Conservation (phyloP, 768 basidiomycete genomes). For the Mycena latifolia region DNA sequence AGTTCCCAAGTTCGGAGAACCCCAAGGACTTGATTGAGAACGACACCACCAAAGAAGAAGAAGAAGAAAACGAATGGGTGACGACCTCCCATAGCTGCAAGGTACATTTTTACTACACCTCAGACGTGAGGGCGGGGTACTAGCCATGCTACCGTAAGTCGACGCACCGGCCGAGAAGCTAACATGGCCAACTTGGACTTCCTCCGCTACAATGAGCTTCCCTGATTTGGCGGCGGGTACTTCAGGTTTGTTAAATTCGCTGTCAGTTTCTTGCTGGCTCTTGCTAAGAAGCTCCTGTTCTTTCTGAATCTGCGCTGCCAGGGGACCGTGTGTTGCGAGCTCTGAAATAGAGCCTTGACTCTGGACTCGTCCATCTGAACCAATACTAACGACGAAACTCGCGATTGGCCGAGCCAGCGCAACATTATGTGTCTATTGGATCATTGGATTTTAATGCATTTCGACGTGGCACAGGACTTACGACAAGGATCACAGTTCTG, state of each 20-base stretch:
- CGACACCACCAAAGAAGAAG: slow-evolving; percentile 19
- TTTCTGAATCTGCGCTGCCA: slow-evolving; percentile 49
- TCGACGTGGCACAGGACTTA: slow-evolving; percentile 47
- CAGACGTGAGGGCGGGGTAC: too few species aligned
- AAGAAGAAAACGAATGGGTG: slow-evolving; percentile 26
- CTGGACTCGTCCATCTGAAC: slow-evolving; percentile 52
- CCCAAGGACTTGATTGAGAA: slow-evolving; percentile 13
- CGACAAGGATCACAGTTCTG: slow-evolving; percentile 90
- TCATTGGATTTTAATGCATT: neutral
- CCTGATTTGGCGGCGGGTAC: too few species aligned
- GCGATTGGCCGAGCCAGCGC: slow-evolving; percentile 53
- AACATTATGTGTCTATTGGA: slow-evolving; percentile 61
- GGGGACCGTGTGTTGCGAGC: slow-evolving; percentile 47
- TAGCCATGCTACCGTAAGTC: too few species aligned
- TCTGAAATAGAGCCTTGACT: slow-evolving; percentile 55
- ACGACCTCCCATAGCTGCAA: slow-evolving; percentile 16
- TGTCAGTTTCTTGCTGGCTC: slow-evolving; percentile 40
- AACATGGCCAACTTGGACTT: slow-evolving; percentile 65
- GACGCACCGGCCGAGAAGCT: slow-evolving; percentile 49
- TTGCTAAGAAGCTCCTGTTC: slow-evolving; percentile 46
- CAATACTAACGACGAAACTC: slow-evolving; percentile 56
- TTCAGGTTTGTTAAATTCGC: too few species aligned
- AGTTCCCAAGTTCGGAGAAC: slow-evolving; percentile 28
- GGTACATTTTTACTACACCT: slow-evolving; percentile 33
- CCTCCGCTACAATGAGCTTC: slow-evolving; percentile 73